phyloP scores from a whole-genome alignment of 1,284 basidiomycete species.

The Erythrobasidium hasegawianum region DNA sequence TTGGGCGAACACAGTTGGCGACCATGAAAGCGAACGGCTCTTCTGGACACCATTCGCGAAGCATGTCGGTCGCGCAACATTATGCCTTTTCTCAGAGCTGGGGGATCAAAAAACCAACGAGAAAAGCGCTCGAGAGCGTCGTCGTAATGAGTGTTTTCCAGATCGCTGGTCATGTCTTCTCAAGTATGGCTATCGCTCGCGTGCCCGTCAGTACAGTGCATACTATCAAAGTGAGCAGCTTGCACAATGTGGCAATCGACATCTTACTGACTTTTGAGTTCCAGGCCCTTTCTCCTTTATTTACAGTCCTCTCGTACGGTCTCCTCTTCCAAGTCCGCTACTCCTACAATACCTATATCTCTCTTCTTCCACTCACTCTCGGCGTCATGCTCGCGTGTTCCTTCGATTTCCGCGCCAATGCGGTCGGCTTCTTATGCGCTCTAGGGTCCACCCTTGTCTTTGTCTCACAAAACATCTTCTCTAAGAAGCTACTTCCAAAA shows the following conservation, averaged over 20 bases:
- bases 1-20: conserved; percentile 31
- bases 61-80: conserved; percentile 37
- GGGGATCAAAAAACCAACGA: conserved; percentile 58
- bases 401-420: conserved; percentile 80
- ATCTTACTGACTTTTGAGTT: conserved; percentile 7
- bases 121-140: conserved; percentile 69
- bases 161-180: conserved; percentile 94
- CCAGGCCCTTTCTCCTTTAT: conserved; percentile 90
- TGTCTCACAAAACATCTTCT: conserved; percentile 97
- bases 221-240: conserved; percentile 80
- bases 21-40: background rate
- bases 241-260: background rate
- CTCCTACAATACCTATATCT: conserved; percentile 82
- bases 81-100: conserved; percentile 40
- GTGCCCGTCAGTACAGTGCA: conserved; percentile 98
- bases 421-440: conserved; percentile 77
- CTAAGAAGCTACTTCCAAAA: conserved; percentile 92
- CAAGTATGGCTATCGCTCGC: conserved; percentile 89
- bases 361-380: conserved; percentile 86
- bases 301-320: conserved; percentile 93
- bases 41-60: conserved; percentile 5
- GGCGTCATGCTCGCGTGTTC: conserved; percentile 98
- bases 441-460: conserved; percentile 93
- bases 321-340: conserved; percentile 89
- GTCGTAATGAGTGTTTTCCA: conserved; percentile 88